Percentiles rank a stretch among this genome's conserved stretches.
These are phyloP conservation scores for Bauhinia variegata DNA, from an alignment of 306 rosid species.

Conservation along the genomic window DNA sequence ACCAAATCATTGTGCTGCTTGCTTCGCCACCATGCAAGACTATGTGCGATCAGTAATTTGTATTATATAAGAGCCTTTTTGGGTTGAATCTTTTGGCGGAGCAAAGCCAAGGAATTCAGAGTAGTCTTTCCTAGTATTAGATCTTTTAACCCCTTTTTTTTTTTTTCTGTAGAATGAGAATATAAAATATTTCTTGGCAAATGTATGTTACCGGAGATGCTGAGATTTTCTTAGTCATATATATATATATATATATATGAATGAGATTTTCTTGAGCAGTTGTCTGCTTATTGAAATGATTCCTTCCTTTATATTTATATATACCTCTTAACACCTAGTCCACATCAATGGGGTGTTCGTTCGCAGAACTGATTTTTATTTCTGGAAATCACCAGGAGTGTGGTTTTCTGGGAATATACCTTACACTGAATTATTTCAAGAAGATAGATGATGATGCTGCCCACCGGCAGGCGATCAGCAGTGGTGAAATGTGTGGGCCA, in stretches of 20 bases:
- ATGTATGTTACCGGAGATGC: constrained; percentile 10
- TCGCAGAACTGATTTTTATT: too few relatives aligned
- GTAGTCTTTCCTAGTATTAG: constrained; percentile 4
- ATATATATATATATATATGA: too few relatives aligned
- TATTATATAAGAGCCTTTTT: constrained; percentile 1
- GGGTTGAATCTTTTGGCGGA: constrained; percentile 15
- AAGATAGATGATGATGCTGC: too few relatives aligned
- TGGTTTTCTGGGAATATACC: too few relatives aligned
- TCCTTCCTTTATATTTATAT: too few relatives aligned
- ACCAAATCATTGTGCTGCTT: background rate
- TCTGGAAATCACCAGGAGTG: too few relatives aligned
- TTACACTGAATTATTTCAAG: too few relatives aligned
- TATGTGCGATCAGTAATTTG: background rate
- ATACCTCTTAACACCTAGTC: too few relatives aligned
- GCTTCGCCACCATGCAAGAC: background rate
- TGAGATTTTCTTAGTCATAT: background rate
- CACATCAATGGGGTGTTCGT: too few relatives aligned
- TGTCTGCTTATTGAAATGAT: background rate
- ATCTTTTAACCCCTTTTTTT: constrained; percentile 28
- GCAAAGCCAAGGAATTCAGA: constrained; percentile 14
- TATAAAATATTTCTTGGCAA: background rate
- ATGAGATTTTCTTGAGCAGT: too few relatives aligned
- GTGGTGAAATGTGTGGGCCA: too few relatives aligned
- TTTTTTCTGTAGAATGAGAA: constrained; percentile 16
- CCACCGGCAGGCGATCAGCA: too few relatives aligned